A percentile compares a stretch with the other conserved stretches of the same genome.
These are phyloP conservation scores for Xylariaceae sp. DNA, from an alignment of 2,329 filamentous ascomycete species.

Conservation along the genomic window DNA sequence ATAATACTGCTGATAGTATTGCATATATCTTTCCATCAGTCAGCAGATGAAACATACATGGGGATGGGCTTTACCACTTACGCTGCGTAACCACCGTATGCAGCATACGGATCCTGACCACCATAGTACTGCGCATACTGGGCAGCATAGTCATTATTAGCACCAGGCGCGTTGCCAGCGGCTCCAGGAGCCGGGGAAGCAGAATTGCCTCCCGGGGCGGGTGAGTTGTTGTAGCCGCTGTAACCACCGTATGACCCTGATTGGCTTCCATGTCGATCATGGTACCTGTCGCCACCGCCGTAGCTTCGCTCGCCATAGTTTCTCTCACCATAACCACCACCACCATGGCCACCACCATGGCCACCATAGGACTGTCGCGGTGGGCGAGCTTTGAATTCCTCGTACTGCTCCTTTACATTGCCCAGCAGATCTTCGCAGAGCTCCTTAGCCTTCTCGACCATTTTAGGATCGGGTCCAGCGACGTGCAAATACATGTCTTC, in stretches of 20 bases:
- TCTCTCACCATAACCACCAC: conserved; percentile 37
- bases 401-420: conserved; percentile 86
- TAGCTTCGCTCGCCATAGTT: conserved; percentile 29
- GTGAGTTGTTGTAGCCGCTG: conserved; percentile 34
- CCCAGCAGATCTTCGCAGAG: conserved; percentile 83
- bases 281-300: conserved; percentile 19
- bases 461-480: conserved; percentile 79
- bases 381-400: conserved; percentile 81
- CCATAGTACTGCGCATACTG: conserved; percentile 82
- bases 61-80: conserved; percentile 34
- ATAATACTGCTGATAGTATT: conserved; percentile 72
- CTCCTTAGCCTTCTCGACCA: conserved; percentile 82
- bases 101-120: conserved; percentile 76
- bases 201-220: conserved; percentile 33
- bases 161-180: conserved; percentile 35
- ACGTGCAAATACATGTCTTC: conserved; percentile 97
- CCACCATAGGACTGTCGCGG: conserved; percentile 58
- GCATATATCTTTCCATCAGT: conserved; percentile 46
- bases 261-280: conserved; percentile 30
- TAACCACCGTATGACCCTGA: conserved; percentile 27
- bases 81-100: conserved; percentile 84
- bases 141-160: conserved; percentile 59
- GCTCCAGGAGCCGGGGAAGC: conserved; percentile 38
- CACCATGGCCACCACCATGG: conserved; percentile 33
- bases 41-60: neutral